Evolutionary conservation across 2,329 filamentous ascomycete species (phyloP), one percentile per base, ranked within the genome.

Genomic region (Capronia epimyces): DNA sequence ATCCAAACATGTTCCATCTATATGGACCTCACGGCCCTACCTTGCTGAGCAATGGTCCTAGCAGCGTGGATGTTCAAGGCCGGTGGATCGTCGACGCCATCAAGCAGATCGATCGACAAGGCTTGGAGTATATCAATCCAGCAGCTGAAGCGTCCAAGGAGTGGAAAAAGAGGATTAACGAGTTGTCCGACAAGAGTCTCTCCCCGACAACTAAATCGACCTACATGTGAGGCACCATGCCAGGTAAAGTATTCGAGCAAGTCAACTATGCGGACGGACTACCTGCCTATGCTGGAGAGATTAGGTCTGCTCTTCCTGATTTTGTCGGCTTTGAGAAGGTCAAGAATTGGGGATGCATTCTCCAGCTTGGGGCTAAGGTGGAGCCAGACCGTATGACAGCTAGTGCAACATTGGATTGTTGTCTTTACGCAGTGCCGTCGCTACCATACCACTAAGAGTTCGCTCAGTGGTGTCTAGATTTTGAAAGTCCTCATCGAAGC

Each of bases 21-120:
- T 81, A 81, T 58, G 78, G 78, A 0, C 66, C 72, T 1, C 79
- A 83, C 21, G 76, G 69, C 0, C 80, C 79, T 1, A 81, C 78
- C 0, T 70, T 77, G 0, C 65, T 82, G 2, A 64, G 69, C 60
- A 83, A 82, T 56, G 80, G 79, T 0, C 80, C 80, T 0, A 72
- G 75, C 0, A 71, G 67, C 0, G 71, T 76, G 10, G 77, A 81
- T 56, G 58, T 78, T 0, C 80, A 83, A 59, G 79, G 78, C 2
- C 67, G 75, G 0, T 83, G 77, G 78, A 57, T 57, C 29, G 67
- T 69, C 10, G 72, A 77, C 42, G 62, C 63, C 37, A 77, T 83
- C 44, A 65, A 68, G 25, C 72, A 77, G 60, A 74, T 80, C 59
- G 62, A 69, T 50, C 54, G 58, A 1, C 65, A 75, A 21, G 64